Evolutionary conservation across 805 yeast genomes (phyloP), one percentile per base, ranked within the genome.

Genomic region (Ogataea trehalophila): DNA sequence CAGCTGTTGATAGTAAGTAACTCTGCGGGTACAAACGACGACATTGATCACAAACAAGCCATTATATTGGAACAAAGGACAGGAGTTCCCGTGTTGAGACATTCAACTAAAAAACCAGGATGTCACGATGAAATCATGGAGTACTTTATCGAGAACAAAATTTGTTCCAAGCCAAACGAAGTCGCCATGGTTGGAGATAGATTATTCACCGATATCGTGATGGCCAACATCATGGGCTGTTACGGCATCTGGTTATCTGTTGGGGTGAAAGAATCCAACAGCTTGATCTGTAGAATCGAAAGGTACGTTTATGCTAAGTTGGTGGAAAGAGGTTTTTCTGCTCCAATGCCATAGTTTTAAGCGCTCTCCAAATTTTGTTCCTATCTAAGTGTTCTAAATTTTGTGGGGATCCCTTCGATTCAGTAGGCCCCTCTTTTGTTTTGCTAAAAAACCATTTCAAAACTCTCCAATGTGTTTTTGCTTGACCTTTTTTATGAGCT

Each of bases 201-300:
- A 36, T 72, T 94, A 23, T 81, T 90, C 67, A 94, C 99, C 0
- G 99, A 94, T 64, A 77, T 94, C 46, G 68, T 91, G 44, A 87
- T 94, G 96, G 97, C 97, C 17, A 92, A 94, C 58, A 73, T 83
- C 73, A 89, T 92, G 95, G 96, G 95, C 0, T 73, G 94, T 0
- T 79, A 80, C 66, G 87, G 92, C 0, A 74, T 89, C 3, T 94
- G 98, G 97, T 61, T 94, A 1, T 71, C 76, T 44, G 81, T 81
- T 22, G 98, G 98, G 4, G 95, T 90, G 5, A 70, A 69, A 47
- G 64, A 70, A 39, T 76, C 85, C 2, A 65, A 72, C 23, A 74
- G 77, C 46, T 39, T 73, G 14, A 73, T 82, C 38, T 81, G 84
- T 29, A 67, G 68, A 13, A 43, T 79, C 13, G 91, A 85, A 58